Evolutionary conservation across 2,329 filamentous ascomycete genomes (phyloP), one percentile per base, ranked within the genome.

Genomic region (Drechslera avenae): DNA sequence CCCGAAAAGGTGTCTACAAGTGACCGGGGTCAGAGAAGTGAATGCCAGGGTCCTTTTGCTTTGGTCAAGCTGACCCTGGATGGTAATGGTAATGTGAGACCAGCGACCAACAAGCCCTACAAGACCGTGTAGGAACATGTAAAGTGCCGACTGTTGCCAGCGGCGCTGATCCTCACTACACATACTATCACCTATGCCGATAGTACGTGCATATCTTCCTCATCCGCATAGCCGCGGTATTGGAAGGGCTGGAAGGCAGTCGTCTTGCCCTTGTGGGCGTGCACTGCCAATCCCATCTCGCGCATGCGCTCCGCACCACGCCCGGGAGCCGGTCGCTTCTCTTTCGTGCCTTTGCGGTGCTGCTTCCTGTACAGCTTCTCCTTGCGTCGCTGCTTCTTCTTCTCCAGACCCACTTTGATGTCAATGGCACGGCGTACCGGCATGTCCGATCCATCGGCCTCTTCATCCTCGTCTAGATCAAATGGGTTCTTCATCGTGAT

Each of bases 401-500:
- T 88, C 78, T 99, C 94, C 1, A 99, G 83, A 7, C 94, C 94
- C 17, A 73, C 62, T 73, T 96, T 96, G 75, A 97, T 99, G 74
- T 97, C 94, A 61, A 99, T 95, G 30, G 94, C 92, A n/a, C 91
- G 91, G 56, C 94, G 89, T 8, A 90, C 83, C 57, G 94, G 91
- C 34, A 85, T 77, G 31, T 74, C 73, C 5, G 69, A 69, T n/a
- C 69, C 65, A 9, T 68, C 71, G 10, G 66, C 72, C 39, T 74
- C 71, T 30, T 47, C 48, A 31, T 75, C 72, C 16, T 77, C 74
- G 28, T 75, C 73, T 49, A 77, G 73, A 12, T 71, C 64, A 9
- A 67, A 59, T 34, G 66, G 63, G 28, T 64, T 59, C 9, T 50
- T 14, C 59, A 58, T 43, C 47, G 49, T 14, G 59, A 88, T 89